Percentiles rank a stretch among this genome's conserved stretches.
Conservation (phyloP, 2,329 filamentous ascomycete species). For the Clonostachys chloroleuca region DNA sequence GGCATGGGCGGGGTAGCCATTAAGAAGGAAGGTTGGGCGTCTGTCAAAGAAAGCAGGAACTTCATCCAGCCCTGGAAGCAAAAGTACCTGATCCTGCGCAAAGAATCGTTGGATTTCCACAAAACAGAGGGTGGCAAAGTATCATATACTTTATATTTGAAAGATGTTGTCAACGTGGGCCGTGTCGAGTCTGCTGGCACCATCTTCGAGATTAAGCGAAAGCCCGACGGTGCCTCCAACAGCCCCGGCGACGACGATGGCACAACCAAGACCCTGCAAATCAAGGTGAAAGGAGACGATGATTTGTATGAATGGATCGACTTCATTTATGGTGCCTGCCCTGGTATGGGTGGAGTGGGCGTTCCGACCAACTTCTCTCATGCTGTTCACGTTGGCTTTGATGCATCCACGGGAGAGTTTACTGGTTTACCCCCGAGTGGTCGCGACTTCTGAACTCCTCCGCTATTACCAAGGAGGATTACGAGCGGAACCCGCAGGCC, state of each 20-base stretch:
- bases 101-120: slow-evolving; percentile 90
- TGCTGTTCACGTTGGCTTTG: slow-evolving; percentile 94
- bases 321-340: slow-evolving; percentile 93
- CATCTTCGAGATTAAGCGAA: slow-evolving; percentile 89
- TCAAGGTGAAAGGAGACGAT: slow-evolving; percentile 91
- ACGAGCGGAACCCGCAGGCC: slow-evolving; percentile 91
- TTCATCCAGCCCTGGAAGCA: slow-evolving; percentile 85
- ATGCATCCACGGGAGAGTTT: slow-evolving; percentile 91
- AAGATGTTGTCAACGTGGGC: slow-evolving; percentile 85
- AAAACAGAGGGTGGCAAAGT: slow-evolving; percentile 88
- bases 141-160: slow-evolving; percentile 78
- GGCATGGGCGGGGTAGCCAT: slow-evolving; percentile 66
- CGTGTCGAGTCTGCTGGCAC: slow-evolving; percentile 87
- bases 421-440: slow-evolving; percentile 96
- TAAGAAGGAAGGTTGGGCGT: slow-evolving; percentile 78
- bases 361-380: slow-evolving; percentile 98
- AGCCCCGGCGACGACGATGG: slow-evolving; percentile 78
- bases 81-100: slow-evolving; percentile 86
- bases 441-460: slow-evolving; percentile 94
- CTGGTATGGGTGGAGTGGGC: slow-evolving; percentile 95
- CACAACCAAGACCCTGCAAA: slow-evolving; percentile 77
- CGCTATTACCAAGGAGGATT: slow-evolving; percentile 97
- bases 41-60: slow-evolving; percentile 86
- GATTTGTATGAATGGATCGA: slow-evolving; percentile 99
- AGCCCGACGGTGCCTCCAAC: slow-evolving; percentile 61